These are phyloP conservation scores for Tricholoma saponaceum DNA, from an alignment of 768 basidiomycete genomes.

Conservation along the genomic window DNA sequence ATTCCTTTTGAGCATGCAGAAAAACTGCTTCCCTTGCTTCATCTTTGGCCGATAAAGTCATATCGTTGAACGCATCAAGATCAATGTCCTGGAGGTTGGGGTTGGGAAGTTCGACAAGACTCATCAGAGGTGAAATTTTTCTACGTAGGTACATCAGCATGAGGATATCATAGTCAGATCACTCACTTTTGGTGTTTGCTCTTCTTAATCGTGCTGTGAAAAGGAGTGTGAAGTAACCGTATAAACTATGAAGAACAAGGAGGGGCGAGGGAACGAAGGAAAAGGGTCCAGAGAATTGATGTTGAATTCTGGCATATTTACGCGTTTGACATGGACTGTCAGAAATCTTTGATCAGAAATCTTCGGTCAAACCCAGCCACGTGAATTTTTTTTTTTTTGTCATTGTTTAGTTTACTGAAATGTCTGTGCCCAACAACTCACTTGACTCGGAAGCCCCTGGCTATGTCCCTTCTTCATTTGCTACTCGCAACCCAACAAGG, in stretches of 20 bases:
- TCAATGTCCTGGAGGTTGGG: background rate
- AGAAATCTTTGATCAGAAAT: too few species aligned
- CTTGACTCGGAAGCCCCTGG: background rate
- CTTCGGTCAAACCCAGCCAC: background rate
- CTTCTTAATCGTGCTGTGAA: too few species aligned
- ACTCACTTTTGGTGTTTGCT: too few species aligned
- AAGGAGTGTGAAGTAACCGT: background rate
- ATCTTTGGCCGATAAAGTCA: background rate
- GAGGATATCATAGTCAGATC: too few species aligned
- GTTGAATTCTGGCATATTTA: too few species aligned
- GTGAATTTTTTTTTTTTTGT: background rate
- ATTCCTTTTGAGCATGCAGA: background rate
- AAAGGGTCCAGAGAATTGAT: too few species aligned
- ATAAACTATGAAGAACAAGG: too few species aligned
- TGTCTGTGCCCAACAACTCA: background rate
- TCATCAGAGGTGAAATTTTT: too few species aligned
- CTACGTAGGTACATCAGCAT: too few species aligned
- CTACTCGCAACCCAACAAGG: background rate
- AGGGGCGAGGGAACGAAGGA: too few species aligned
- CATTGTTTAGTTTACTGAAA: background rate
- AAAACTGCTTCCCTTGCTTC: background rate
- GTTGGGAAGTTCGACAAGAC: background rate
- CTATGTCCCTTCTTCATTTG: background rate
- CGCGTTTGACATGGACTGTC: too few species aligned
- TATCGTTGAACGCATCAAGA: background rate